These are phyloP conservation scores for Pseudogymnoascus sp. DNA, from an alignment of 2,329 filamentous ascomycete genomes.

Conservation along the genomic window DNA sequence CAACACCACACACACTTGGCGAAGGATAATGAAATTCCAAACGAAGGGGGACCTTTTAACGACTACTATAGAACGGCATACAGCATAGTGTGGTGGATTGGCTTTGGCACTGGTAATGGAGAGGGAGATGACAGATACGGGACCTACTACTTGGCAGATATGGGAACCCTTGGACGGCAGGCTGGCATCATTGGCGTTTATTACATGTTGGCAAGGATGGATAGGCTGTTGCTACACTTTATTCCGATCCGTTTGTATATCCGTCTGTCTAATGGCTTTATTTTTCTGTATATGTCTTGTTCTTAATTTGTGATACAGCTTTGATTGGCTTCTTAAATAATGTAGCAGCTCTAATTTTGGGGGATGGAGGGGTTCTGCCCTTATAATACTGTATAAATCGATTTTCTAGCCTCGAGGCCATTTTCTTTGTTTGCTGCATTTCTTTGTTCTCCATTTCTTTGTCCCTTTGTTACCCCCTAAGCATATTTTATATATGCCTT, in stretches of 20 bases:
- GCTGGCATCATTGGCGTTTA: not conserved
- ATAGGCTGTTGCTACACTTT: not conserved
- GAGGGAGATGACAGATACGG: not conserved
- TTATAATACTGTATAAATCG: not conserved
- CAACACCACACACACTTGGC: not conserved
- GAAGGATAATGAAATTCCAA: constrained; percentile 3
- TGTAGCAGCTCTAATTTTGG: not conserved
- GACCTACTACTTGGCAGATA: not conserved
- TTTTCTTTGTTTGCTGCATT: not conserved
- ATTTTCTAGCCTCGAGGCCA: not conserved
- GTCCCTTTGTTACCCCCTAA: not conserved
- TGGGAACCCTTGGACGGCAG: not conserved
- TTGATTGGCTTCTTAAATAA: not conserved
- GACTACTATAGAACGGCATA: constrained; percentile 4
- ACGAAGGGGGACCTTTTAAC: constrained; percentile 1
- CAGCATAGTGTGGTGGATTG: not conserved
- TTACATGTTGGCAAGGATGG: not conserved
- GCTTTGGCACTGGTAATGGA: not conserved
- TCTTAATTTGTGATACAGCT: not conserved
- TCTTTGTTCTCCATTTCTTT: not conserved
- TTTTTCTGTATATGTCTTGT: not conserved
- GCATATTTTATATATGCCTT: not conserved
- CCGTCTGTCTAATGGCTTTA: not conserved
- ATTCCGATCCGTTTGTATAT: not conserved
- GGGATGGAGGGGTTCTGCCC: not conserved